phyloP scores from a whole-genome alignment of 2,329 filamentous ascomycete species.

The Ophiocordyceps unilateralis region DNA sequence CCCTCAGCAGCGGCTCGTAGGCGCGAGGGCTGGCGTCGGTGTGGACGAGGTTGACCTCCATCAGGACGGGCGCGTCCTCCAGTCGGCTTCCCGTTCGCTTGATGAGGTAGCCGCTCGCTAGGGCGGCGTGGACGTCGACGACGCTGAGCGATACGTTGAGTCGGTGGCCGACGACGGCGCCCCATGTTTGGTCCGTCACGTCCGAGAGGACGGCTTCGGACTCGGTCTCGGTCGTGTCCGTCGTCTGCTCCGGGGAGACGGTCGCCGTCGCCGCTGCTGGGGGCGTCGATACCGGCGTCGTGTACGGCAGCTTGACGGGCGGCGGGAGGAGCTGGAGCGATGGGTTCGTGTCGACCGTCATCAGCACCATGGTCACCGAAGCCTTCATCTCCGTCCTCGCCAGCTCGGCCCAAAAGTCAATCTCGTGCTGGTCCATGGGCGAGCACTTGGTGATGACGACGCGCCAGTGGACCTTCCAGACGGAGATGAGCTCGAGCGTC shows the following conservation, averaged over 20 bases:
- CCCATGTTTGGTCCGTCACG: slow-evolving; percentile 59
- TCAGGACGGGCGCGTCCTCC: slow-evolving; percentile 40
- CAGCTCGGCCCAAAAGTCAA: slow-evolving; percentile 39
- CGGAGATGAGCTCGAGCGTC: slow-evolving; percentile 54
- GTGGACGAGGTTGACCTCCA: slow-evolving; percentile 49
- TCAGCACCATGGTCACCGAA: slow-evolving; percentile 36
- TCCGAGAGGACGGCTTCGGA: slow-evolving; percentile 54
- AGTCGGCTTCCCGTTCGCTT: slow-evolving; percentile 39
- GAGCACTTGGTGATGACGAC: slow-evolving; percentile 58
- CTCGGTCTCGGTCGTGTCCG: slow-evolving; percentile 23
- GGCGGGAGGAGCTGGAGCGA: slow-evolving; percentile 45
- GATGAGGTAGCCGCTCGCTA: slow-evolving; percentile 48
- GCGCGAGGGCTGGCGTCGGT: slow-evolving; percentile 31
- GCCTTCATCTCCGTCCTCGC: slow-evolving; percentile 33
- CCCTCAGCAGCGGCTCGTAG: slow-evolving; percentile 49
- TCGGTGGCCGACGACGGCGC: slow-evolving; percentile 49
- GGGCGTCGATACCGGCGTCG: slow-evolving; percentile 29
- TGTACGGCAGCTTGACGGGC: slow-evolving; percentile 27
- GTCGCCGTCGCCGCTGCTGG: slow-evolving; percentile 56
- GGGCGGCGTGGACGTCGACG: slow-evolving; percentile 35
- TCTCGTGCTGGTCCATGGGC: slow-evolving; percentile 48
- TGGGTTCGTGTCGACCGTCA: slow-evolving; percentile 48
- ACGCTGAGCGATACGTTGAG: slow-evolving; percentile 41
- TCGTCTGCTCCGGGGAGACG: slow-evolving; percentile 7
- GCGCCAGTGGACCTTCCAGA: slow-evolving; percentile 58